Evolutionary conservation across 345 rosid species (phyloP).

Genomic region (Linum usitatissimum): DNA sequence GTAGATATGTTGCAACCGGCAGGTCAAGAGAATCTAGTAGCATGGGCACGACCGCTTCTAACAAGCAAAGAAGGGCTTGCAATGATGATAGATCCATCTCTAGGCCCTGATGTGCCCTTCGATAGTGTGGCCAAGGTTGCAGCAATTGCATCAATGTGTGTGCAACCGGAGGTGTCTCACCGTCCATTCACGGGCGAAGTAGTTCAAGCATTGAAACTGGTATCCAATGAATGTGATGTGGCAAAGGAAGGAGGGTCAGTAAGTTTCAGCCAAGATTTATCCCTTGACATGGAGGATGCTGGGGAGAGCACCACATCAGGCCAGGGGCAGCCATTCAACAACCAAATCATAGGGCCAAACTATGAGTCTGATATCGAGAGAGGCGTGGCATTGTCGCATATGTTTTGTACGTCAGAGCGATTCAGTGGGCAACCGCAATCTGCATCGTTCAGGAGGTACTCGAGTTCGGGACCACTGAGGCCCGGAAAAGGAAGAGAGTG

Average conservation of each 20-base stretch:
- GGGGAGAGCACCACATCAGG: slow-evolving; percentile 37
- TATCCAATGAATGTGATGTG: slow-evolving; percentile 78
- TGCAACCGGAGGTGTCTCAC: slow-evolving; percentile 89
- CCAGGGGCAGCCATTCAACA: slow-evolving; percentile 22
- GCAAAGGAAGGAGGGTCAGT: slow-evolving; percentile 51
- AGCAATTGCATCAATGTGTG: slow-evolving; percentile 95
- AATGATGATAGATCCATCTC: slow-evolving; percentile 50
- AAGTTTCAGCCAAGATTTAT: slow-evolving; percentile 37
- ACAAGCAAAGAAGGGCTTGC: slow-evolving; percentile 68
- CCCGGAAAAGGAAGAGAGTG: slow-evolving; percentile 40
- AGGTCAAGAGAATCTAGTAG: slow-evolving; percentile 83
- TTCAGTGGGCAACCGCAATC: slow-evolving; percentile 29
- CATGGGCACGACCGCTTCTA: slow-evolving; percentile 82
- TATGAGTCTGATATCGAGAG: slow-evolving; percentile 57
- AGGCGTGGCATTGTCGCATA: slow-evolving; percentile 41
- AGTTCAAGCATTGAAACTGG: slow-evolving; percentile 89
- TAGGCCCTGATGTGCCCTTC: slow-evolving; percentile 52
- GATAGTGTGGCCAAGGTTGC: slow-evolving; percentile 83
- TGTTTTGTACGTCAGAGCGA: slow-evolving; percentile 36
- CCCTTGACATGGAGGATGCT: slow-evolving; percentile 19
- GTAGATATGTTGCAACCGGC: slow-evolving; percentile 87
- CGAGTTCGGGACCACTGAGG: slow-evolving; percentile 66
- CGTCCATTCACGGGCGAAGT: slow-evolving; percentile 99
- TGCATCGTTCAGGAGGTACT: slow-evolving; percentile 43
- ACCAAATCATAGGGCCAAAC: slow-evolving; percentile 24